Evolutionary conservation across 2,329 filamentous ascomycete species (phyloP).

Genomic region (Akanthomyces uredinophilus): DNA sequence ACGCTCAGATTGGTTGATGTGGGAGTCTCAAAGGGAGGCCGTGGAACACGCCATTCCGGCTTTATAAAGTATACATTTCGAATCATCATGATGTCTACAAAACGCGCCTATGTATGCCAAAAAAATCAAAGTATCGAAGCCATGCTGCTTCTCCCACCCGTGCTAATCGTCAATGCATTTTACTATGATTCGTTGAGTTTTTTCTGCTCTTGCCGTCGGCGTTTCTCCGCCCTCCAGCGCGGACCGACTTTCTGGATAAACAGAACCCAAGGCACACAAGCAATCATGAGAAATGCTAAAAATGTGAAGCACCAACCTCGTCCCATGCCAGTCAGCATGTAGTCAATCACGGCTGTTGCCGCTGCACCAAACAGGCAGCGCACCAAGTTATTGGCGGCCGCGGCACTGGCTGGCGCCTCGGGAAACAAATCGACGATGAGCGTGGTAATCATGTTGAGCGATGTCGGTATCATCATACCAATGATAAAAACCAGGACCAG

Average conservation of each 20-base stretch:
- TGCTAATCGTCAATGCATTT: neutral
- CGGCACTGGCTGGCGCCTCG: conserved; percentile 54
- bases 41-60: conserved; percentile 62
- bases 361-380: conserved; percentile 57
- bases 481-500: conserved; percentile 53
- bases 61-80: conserved; percentile 36
- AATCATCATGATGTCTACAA: neutral
- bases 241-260: conserved; percentile 45
- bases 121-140: neutral
- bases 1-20: conserved; percentile 93
- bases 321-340: conserved; percentile 53
- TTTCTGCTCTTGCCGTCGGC: conserved; percentile 29
- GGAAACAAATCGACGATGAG: conserved; percentile 61
- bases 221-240: conserved; percentile 46
- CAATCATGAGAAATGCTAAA: conserved; percentile 45
- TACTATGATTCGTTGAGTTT: conserved; percentile 1
- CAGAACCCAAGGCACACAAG: conserved; percentile 44
- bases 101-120: conserved; percentile 1
- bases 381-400: conserved; percentile 59
- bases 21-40: conserved; percentile 73
- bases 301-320: conserved; percentile 60
- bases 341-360: conserved; percentile 53
- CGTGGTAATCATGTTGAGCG: conserved; percentile 59
- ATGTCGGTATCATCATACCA: conserved; percentile 53
- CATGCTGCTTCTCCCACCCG: neutral